Evolutionary conservation across 306 rosid genomes (phyloP), one percentile per base, ranked within the genome.

Genomic region (Rubus parviflorus): DNA sequence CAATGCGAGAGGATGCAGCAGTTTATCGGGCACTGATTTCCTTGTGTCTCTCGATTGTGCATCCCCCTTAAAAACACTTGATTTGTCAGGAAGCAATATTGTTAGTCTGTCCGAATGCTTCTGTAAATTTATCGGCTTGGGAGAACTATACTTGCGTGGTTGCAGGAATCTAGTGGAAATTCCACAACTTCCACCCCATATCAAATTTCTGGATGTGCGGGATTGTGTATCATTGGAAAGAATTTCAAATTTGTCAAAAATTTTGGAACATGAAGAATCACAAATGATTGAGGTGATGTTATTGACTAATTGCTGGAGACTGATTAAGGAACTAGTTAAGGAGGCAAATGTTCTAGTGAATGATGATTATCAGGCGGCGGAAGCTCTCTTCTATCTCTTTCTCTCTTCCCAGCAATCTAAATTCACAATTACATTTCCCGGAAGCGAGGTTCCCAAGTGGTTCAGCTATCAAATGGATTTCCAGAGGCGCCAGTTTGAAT

Each of bases 231-330:
- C 54, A 2, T 46, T 68, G 73, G 73, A 46, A 13, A 68, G n/a
- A 46, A 23, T 68, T 45, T 46, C 56, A 0, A 45, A 45, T 17
- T 43, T 68, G 40, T 46, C 73, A 14, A 68, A 46, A n/a, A 7
- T 68, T 68, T 45, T 43, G 54, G 22, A 68, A 22, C 53, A 38
- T 20, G 13, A 68, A 45, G 72, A 68, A 7, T 68, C 54, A 4
- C 53, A 68, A 46, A 43, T 68, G 48, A 19, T 42, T n/a, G 0
- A 0, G 0, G 0, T 0, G 1, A 68, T 45, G 12, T 0, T 0
- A 1, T 45, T 68, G 54, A 43, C 72, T 19, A n/a, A 66, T 19
- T 68, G 53, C 15, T 0, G 19, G 40, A 43, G 54, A 22, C 11
- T 45, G 11, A 5, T 37, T 68, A 0, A n/a, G 16, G 22, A 22